Conservation (phyloP, 179 eudicot species). For the Carnegiea gigantea region DNA sequence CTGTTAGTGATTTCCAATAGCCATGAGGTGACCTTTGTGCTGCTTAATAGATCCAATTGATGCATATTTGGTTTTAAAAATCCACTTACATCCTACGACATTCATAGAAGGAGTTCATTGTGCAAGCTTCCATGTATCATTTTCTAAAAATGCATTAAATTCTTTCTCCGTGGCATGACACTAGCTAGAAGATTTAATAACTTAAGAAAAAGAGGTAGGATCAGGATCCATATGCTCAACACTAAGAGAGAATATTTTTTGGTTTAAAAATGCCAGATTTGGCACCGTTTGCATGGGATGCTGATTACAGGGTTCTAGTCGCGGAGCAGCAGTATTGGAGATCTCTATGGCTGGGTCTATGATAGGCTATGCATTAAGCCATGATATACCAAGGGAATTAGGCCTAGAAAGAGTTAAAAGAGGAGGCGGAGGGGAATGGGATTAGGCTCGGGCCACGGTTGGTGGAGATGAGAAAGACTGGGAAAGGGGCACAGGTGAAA, state of each 20-base stretch:
- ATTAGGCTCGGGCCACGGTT: too few relatives aligned
- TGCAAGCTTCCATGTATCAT: neutral
- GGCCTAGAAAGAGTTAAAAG: too few relatives aligned
- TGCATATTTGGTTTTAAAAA: neutral
- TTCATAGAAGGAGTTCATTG: neutral
- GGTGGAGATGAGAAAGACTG: too few relatives aligned
- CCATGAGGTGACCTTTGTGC: neutral
- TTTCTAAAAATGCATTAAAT: neutral
- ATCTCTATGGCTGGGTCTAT: too few relatives aligned
- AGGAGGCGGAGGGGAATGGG: too few relatives aligned
- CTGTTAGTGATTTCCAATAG: neutral
- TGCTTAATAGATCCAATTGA: neutral
- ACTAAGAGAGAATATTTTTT: neutral
- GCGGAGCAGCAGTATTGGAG: too few relatives aligned
- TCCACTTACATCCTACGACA: neutral
- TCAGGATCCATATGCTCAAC: neutral
- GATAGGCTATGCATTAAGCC: too few relatives aligned
- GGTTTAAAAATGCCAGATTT: neutral
- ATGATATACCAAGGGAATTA: too few relatives aligned
- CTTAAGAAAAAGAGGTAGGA: neutral
- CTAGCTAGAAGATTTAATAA: neutral
- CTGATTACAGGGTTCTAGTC: too few relatives aligned
- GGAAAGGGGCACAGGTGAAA: too few relatives aligned
- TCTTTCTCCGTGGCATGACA: neutral
- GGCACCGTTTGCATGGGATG: neutral